These are phyloP conservation scores for Parastagonospora nodorum DNA, from an alignment of 2,329 filamentous ascomycete genomes.

Conservation along the genomic window DNA sequence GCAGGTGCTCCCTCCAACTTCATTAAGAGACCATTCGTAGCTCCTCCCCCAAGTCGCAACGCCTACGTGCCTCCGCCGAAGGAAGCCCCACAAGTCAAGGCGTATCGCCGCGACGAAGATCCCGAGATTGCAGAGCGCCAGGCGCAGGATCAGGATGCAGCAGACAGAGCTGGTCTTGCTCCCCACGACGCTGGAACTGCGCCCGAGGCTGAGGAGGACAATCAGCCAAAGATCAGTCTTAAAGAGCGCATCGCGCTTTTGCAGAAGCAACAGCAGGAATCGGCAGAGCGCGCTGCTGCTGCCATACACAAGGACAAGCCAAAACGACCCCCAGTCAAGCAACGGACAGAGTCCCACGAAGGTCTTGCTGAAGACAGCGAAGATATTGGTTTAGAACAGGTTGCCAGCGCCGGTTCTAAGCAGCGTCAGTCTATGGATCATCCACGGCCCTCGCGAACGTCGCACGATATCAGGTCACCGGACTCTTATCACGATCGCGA, in stretches of 20 bases:
- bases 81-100: slow-evolving; percentile 71
- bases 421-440: slow-evolving; percentile 49
- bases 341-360: slow-evolving; percentile 59
- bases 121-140: slow-evolving; percentile 67
- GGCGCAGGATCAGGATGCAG: slow-evolving; percentile 68
- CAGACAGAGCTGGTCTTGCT: slow-evolving; percentile 69
- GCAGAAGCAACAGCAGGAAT: slow-evolving; percentile 91
- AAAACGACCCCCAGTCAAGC: slow-evolving; percentile 71
- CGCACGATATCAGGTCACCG: slow-evolving; percentile 47
- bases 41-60: slow-evolving; percentile 89
- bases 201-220: slow-evolving; percentile 66
- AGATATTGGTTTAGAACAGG: slow-evolving; percentile 43
- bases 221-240: slow-evolving; percentile 87
- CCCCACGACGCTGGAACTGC: slow-evolving; percentile 46
- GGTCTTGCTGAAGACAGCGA: slow-evolving; percentile 39
- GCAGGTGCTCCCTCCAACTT: slow-evolving; percentile 69
- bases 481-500: slow-evolving; percentile 54
- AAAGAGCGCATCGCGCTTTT: slow-evolving; percentile 95
- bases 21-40: slow-evolving; percentile 96
- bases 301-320: slow-evolving; percentile 84
- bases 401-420: slow-evolving; percentile 39
- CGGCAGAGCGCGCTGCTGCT: slow-evolving; percentile 80
- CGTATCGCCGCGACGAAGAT: slow-evolving; percentile 88
- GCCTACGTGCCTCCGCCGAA: slow-evolving; percentile 84
- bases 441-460: slow-evolving; percentile 44